Evolutionary conservation across 805 yeast species (phyloP), one percentile per base, ranked within the genome.

Genomic region (Ogataea sp.): DNA sequence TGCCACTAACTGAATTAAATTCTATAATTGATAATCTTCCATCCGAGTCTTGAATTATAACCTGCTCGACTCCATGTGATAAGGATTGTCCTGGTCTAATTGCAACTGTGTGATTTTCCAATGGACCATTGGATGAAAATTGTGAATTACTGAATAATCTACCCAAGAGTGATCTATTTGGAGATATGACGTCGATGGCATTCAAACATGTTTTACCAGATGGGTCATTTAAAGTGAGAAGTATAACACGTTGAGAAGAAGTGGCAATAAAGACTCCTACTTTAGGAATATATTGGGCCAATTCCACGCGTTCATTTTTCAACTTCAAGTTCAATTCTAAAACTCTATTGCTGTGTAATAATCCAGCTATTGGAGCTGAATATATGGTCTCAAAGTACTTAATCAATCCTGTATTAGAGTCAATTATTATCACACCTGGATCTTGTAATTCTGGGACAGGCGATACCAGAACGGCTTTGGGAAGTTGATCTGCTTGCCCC

Each of bases 231-330:
- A 88, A 62, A 0, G 80, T 65, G 2, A 86, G 52, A 32, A 84
- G 64, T 6, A 80, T 55, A 32, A 81, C 74, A 43, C 89, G 67
- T 20, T 86, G 86, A 44, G 73, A 63, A 3, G 83, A 74, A 0
- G 96, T 86, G 7, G 87, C 73, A 8, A 82, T 52, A 0, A 81
- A 66, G 4, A 86, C 65, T 2, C 96, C 96, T 1, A 83, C 76
- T 0, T 93, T 89, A 46, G 79, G 86, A 10, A 81, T 68, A 43
- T 73, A 73, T 39, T 76, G 74, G 1, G 81, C 70, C 29, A 67
- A 49, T 1, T 77, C 72, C 15, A 87, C 64, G 24, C 56, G 53
- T 53, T 89, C 97, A 14, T 68, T 65, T 1, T 63, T 50, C 6
- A 80, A 61, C 32, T 65, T 68, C 18, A 80, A 49, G 3, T 58